Percentiles rank a stretch among this genome's conserved stretches.
These are phyloP conservation scores for Hirschioporus abietinus DNA, from an alignment of 768 basidiomycete species.

Conservation along the genomic window DNA sequence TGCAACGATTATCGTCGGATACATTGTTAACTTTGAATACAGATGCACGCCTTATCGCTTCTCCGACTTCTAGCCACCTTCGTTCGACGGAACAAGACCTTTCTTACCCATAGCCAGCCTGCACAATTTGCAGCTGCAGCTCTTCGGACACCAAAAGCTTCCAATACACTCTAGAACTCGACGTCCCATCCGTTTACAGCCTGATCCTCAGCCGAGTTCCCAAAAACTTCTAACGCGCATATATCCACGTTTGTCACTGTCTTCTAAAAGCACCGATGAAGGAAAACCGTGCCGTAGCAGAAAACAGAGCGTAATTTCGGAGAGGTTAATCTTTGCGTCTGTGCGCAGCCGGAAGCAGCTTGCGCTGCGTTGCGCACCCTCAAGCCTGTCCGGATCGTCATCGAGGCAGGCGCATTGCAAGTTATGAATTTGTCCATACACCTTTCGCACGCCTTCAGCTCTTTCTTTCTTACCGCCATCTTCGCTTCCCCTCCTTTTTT, in stretches of 20 bases:
- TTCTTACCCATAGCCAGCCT: neutral
- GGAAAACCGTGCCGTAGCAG: neutral
- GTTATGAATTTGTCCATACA: neutral
- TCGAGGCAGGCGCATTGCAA: too few species aligned
- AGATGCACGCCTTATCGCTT: neutral
- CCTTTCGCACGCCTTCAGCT: neutral
- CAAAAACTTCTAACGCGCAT: neutral
- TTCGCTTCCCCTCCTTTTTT: conserved; percentile 20
- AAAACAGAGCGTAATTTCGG: neutral
- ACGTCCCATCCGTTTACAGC: neutral
- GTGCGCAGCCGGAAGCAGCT: neutral
- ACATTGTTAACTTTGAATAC: neutral
- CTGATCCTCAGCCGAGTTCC: neutral
- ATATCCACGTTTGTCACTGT: neutral
- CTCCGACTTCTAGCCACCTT: neutral
- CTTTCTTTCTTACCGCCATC: conserved; percentile 7
- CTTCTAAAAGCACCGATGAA: neutral
- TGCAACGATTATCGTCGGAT: too few species aligned
- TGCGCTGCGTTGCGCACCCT: neutral
- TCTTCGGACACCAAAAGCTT: too few species aligned
- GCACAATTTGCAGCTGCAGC: too few species aligned
- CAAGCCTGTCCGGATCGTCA: too few species aligned
- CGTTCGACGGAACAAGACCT: neutral
- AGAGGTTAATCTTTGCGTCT: neutral
- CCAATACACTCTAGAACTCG: too few species aligned